Evolutionary conservation across 257 asterid genomes (phyloP).

Genomic region (Voacanga thouarsii): DNA sequence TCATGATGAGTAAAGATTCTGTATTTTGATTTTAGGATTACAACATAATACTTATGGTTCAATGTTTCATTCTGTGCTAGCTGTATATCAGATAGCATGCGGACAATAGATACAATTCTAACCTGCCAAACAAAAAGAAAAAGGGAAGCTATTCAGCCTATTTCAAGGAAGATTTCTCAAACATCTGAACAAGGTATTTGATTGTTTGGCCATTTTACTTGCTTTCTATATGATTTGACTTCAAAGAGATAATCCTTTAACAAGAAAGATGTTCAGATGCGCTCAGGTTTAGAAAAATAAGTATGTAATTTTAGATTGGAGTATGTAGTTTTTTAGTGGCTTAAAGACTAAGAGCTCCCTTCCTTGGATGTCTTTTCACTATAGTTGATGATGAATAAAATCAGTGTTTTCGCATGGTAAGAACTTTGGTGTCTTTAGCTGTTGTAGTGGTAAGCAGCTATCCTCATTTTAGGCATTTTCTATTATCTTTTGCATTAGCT

Average conservation of each 20-base stretch:
- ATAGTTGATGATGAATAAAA: too few species aligned
- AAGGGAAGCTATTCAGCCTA: conserved; percentile 52
- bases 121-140: conserved; percentile 86
- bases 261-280: background rate
- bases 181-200: conserved; percentile 50
- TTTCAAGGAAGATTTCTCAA: conserved; percentile 40
- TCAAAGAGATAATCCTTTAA: background rate
- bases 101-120: conserved; percentile 86
- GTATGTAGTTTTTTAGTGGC: too few species aligned
- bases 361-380: too few species aligned
- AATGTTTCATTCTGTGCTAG: conserved; percentile 48
- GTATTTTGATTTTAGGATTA: background rate
- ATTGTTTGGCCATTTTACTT: conserved; percentile 6
- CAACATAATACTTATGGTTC: conserved; percentile 14
- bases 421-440: too few species aligned
- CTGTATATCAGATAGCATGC: conserved; percentile 87
- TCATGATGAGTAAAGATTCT: background rate
- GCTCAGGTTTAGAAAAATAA: background rate
- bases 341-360: too few species aligned
- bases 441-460: too few species aligned
- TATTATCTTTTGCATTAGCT: too few species aligned
- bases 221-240: background rate
- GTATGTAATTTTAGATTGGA: background rate
- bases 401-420: too few species aligned
- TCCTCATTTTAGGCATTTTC: too few species aligned